These are phyloP conservation scores for Kregervanrija pseudodelftensis DNA, from an alignment of 805 yeast species.

Conservation along the genomic window DNA sequence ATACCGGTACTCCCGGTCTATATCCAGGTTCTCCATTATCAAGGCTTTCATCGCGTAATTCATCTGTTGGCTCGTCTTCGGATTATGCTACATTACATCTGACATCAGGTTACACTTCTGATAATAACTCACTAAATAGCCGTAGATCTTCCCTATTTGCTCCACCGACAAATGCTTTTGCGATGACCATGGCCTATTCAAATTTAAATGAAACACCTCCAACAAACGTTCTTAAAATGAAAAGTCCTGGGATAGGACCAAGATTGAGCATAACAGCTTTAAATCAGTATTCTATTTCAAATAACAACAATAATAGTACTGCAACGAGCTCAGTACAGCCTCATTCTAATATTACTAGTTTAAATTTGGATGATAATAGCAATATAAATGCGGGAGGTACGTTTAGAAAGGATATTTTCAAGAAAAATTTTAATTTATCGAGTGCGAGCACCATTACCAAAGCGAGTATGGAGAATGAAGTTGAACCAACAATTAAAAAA, in stretches of 20 bases:
- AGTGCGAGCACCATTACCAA: not conserved
- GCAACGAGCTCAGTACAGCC: not conserved
- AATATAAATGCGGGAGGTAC: not conserved
- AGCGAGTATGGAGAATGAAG: not conserved
- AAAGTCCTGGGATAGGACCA: slow-evolving; percentile 3
- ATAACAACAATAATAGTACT: not conserved
- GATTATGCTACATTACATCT: slow-evolving; percentile 22
- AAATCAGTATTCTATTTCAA: slow-evolving; percentile 10
- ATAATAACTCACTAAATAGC: slow-evolving; percentile 16
- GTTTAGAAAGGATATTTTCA: slow-evolving; percentile 18
- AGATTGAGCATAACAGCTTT: slow-evolving; percentile 10
- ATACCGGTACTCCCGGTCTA: not conserved
- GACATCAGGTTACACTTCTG: slow-evolving; percentile 14
- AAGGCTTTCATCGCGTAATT: slow-evolving; percentile 25
- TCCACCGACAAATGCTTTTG: too few species aligned
- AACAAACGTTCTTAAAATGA: not conserved
- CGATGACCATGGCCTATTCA: not conserved
- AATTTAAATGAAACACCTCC: slow-evolving; percentile 5
- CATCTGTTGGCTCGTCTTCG: slow-evolving; percentile 18
- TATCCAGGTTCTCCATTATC: slow-evolving; percentile 22
- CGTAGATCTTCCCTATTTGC: slow-evolving; percentile 23
- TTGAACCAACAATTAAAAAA: not conserved
- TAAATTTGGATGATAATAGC: not conserved
- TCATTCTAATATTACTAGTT: not conserved
- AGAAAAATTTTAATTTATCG: slow-evolving; percentile 22